These are phyloP conservation scores for Actinomortierella wolfii DNA, from an alignment of 371 early-diverging fungal genomes.

Conservation along the genomic window DNA sequence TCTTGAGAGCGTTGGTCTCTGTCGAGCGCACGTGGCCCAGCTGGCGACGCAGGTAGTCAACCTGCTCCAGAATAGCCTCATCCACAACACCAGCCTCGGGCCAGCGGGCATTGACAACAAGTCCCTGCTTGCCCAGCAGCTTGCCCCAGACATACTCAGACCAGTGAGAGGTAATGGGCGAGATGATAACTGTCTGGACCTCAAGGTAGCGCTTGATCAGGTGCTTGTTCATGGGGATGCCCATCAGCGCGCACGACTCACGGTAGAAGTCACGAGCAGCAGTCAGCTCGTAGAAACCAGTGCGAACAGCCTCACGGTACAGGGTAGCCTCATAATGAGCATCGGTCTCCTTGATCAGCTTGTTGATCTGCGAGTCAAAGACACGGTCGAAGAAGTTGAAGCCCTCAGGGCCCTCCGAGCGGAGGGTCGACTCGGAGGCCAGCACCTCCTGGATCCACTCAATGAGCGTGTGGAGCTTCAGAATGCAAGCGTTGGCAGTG, in stretches of 20 bases:
- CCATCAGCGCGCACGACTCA: constrained; percentile 71
- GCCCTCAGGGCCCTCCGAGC: constrained; percentile 42
- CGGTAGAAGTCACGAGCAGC: constrained; percentile 92
- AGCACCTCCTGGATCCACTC: constrained; percentile 87
- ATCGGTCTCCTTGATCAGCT: constrained; percentile 69
- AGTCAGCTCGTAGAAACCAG: constrained; percentile 93
- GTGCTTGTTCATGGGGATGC: constrained; percentile 84
- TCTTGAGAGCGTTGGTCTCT: constrained; percentile 80
- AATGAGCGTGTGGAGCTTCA: constrained; percentile 90
- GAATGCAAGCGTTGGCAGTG: constrained; percentile 97
- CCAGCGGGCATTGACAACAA: constrained; percentile 77
- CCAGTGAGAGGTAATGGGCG: constrained; percentile 95
- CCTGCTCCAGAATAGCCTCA: constrained; percentile 71
- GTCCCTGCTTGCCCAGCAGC: constrained; percentile 75
- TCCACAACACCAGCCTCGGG: constrained; percentile 69
- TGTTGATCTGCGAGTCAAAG: constrained; percentile 89
- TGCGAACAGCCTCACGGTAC: constrained; percentile 96
- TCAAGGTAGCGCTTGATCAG: constrained; percentile 82
- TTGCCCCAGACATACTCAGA: constrained; percentile 88
- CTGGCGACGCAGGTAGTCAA: constrained; percentile 81
- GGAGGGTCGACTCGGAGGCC: constrained; percentile 31
- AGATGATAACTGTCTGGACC: constrained; percentile 79
- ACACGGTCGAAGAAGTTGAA: constrained; percentile 82
- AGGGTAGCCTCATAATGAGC: constrained; percentile 82
- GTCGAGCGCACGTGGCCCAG: constrained; percentile 81